Evolutionary conservation across 2,329 filamentous ascomycete species (phyloP).

Genomic region (Cercospora citrullina): DNA sequence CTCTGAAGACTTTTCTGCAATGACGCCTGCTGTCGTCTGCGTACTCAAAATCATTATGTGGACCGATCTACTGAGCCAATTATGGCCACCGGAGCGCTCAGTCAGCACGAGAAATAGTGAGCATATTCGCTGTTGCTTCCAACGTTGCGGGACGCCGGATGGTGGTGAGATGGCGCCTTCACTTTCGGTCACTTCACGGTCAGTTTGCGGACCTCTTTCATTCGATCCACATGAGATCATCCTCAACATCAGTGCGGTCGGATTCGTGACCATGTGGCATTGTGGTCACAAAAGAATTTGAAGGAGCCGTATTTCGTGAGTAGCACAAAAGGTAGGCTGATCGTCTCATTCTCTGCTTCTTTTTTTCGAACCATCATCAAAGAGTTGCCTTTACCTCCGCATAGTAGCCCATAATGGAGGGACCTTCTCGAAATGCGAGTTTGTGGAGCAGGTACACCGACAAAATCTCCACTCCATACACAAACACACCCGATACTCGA

Average conservation of each 20-base stretch:
- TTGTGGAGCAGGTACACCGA: constrained; percentile 27
- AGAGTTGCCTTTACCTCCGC: neutral
- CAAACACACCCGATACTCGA: constrained; percentile 28
- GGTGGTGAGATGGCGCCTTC: constrained; percentile 24
- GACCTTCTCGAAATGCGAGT: constrained; percentile 28
- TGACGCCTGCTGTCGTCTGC: neutral
- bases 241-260: constrained; percentile 15
- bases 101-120: neutral
- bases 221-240: constrained; percentile 25
- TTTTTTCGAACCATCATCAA: neutral
- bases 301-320: constrained; percentile 1
- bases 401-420: constrained; percentile 8
- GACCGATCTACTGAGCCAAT: neutral
- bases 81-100: neutral
- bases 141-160: constrained; percentile 9
- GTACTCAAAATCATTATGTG: neutral
- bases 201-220: constrained; percentile 25
- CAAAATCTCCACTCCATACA: constrained; percentile 26
- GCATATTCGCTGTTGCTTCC: neutral
- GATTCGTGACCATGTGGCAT: constrained; percentile 19
- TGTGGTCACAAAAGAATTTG: constrained; percentile 10
- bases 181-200: constrained; percentile 27
- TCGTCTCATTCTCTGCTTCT: constrained; percentile 9
- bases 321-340: constrained; percentile 29
- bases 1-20: constrained; percentile 1